Percentiles rank a stretch among this genome's conserved stretches.
Evolutionary conservation across 495 filamentous ascomycete genomes (phyloP).

Genomic region (Evansstolkia leycettana): DNA sequence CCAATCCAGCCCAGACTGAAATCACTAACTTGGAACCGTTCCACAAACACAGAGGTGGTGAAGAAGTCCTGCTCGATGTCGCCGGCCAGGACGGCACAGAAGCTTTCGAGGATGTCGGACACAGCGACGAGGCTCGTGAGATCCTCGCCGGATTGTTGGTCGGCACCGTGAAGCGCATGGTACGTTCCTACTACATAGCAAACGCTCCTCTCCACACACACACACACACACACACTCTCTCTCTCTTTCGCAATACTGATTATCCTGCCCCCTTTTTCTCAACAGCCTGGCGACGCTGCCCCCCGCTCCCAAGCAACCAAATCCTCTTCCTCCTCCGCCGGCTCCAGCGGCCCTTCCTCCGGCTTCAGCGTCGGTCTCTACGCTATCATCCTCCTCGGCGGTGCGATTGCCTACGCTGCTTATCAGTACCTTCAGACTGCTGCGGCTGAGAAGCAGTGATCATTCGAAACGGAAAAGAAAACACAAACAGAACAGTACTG

Average conservation of each 20-base stretch:
- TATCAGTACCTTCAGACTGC: constrained; percentile 70
- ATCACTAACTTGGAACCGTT: too few relatives aligned
- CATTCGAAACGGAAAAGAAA: too few relatives aligned
- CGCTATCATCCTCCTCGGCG: constrained; percentile 68
- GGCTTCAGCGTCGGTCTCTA: constrained; percentile 75
- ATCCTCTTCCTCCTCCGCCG: constrained; percentile 35
- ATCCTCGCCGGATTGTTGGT: constrained; percentile 72
- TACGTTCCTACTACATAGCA: too few relatives aligned
- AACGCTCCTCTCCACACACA: too few relatives aligned
- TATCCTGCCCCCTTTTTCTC: neutral
- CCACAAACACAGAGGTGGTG: constrained; percentile 66
- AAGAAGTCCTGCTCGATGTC: constrained; percentile 95
- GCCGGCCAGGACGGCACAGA: constrained; percentile 94
- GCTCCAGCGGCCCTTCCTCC: constrained; percentile 22
- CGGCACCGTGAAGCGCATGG: constrained; percentile 74
- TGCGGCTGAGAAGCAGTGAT: neutral
- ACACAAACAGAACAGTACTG: too few relatives aligned
- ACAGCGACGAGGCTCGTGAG: constrained; percentile 97
- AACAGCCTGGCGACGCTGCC: constrained; percentile 72
- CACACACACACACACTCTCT: too few relatives aligned
- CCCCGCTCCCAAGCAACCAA: constrained; percentile 45
- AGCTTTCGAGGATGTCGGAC: constrained; percentile 98
- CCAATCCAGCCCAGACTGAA: too few relatives aligned
- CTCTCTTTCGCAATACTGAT: neutral
- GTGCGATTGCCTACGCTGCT: constrained; percentile 60